phyloP scores from a whole-genome alignment of 495 filamentous ascomycete genomes.

The Pseudoneurospora amorphoporcata region DNA sequence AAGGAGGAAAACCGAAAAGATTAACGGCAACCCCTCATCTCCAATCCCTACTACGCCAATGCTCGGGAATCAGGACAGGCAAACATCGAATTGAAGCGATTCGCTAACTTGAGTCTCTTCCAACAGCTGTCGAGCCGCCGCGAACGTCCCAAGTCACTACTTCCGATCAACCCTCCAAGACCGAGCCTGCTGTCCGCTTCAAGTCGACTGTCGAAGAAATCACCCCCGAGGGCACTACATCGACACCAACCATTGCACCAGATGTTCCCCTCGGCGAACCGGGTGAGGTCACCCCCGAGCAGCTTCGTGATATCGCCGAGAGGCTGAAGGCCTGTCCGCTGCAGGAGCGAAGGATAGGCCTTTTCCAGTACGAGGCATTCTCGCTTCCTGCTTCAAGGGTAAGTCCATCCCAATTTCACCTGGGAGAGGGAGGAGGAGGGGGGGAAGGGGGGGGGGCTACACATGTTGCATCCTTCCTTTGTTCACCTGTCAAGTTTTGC shows the following conservation, averaged over 20 bases:
- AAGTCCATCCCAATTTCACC: conserved; percentile 27
- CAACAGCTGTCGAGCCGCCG: neutral
- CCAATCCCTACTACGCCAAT: neutral
- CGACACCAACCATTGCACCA: conserved; percentile 15
- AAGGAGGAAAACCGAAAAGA: neutral
- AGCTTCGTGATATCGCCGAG: conserved; percentile 62
- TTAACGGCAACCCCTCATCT: conserved; percentile 9
- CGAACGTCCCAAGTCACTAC: neutral
- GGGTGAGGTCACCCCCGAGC: conserved; percentile 41
- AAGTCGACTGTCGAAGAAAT: conserved; percentile 68
- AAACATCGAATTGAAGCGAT: neutral
- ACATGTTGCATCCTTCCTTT: conserved; percentile 1
- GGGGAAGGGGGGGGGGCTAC: neutral
- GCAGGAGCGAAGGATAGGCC: conserved; percentile 71
- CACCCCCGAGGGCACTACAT: conserved; percentile 36
- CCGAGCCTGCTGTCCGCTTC: conserved; percentile 59
- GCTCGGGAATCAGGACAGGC: neutral
- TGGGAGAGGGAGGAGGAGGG: no score
- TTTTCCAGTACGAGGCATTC: conserved; percentile 77
- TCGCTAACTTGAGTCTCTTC: neutral
- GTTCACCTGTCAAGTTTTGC: neutral
- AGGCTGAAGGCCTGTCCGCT: conserved; percentile 61
- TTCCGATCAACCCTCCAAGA: neutral
- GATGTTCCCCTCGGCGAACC: conserved; percentile 18
- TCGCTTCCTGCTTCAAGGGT: conserved; percentile 82